Percentiles rank a stretch among this genome's conserved stretches.
Conservation (phyloP, 2,329 filamentous ascomycete genomes). For the Ilyonectria destructans region DNA sequence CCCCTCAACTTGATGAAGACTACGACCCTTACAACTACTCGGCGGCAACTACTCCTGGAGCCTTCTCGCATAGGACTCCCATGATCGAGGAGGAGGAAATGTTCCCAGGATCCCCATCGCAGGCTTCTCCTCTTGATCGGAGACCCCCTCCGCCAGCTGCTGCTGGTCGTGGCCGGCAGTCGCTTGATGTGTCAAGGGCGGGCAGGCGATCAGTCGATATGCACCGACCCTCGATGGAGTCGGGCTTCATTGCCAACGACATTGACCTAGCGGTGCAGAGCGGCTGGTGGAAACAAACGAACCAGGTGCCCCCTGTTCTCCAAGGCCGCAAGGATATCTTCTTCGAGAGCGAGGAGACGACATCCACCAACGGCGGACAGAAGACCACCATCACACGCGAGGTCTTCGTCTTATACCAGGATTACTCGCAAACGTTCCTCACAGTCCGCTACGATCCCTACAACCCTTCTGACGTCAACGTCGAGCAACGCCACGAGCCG, state of each 20-base stretch:
- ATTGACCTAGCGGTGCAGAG: slow-evolving; percentile 83
- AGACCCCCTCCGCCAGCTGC: slow-evolving; percentile 61
- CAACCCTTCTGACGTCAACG: slow-evolving; percentile 79
- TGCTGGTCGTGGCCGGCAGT: slow-evolving; percentile 51
- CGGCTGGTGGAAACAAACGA: slow-evolving; percentile 90
- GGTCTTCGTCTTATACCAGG: slow-evolving; percentile 90
- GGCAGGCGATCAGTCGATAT: slow-evolving; percentile 80
- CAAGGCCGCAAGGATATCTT: slow-evolving; percentile 88
- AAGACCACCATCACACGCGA: slow-evolving; percentile 83
- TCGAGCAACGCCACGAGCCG: slow-evolving; percentile 90
- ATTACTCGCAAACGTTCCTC: slow-evolving; percentile 96
- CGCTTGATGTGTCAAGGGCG: slow-evolving; percentile 57
- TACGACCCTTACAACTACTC: slow-evolving; percentile 79
- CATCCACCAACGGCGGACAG: slow-evolving; percentile 78
- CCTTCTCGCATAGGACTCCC: slow-evolving; percentile 55
- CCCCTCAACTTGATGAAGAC: slow-evolving; percentile 72
- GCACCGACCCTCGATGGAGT: slow-evolving; percentile 80
- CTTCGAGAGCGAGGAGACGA: slow-evolving; percentile 86
- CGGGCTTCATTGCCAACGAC: slow-evolving; percentile 90
- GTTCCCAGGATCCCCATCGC: slow-evolving; percentile 64
- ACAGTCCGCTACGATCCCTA: slow-evolving; percentile 84
- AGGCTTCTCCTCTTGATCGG: slow-evolving; percentile 63
- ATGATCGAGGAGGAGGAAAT: slow-evolving; percentile 64
- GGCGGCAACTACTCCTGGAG: slow-evolving; percentile 52
- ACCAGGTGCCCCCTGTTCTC: slow-evolving; percentile 84